Conservation (phyloP, 2,329 filamentous ascomycete genomes). For the Talaromyces rugulosus region DNA sequence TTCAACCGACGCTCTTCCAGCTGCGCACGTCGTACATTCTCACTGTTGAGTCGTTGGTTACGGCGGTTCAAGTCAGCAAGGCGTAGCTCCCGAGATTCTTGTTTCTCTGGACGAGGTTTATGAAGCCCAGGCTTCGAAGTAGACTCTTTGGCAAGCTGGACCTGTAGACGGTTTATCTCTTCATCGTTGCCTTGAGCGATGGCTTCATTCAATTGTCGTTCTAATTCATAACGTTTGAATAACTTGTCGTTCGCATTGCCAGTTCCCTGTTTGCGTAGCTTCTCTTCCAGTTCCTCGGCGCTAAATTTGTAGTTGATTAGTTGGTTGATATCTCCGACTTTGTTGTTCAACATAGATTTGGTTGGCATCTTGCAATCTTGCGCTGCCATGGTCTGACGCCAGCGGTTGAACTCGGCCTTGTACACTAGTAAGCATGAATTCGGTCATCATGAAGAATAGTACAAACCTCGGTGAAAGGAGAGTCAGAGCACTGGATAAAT, state of each 20-base stretch:
- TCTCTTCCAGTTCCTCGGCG: constrained; percentile 73
- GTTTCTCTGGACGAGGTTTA: constrained; percentile 52
- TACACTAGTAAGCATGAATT: constrained; percentile 1
- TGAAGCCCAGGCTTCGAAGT: constrained; percentile 62
- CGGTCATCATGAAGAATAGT: neutral
- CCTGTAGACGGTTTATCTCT: constrained; percentile 45
- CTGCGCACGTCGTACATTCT: constrained; percentile 86
- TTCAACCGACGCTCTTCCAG: constrained; percentile 69
- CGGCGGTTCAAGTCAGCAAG: constrained; percentile 77
- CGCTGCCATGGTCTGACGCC: constrained; percentile 67
- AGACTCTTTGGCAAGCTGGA: constrained; percentile 43
- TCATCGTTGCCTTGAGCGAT: constrained; percentile 60
- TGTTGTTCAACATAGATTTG: constrained; percentile 63
- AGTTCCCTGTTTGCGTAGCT: constrained; percentile 66
- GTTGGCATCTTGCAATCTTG: constrained; percentile 72
- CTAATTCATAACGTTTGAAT: constrained; percentile 64
- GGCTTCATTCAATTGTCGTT: constrained; percentile 63
- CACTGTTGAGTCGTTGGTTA: constrained; percentile 79
- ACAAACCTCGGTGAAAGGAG: constrained; percentile 73
- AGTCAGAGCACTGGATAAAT: constrained; percentile 86
- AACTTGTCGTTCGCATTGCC: constrained; percentile 64
- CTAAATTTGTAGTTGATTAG: constrained; percentile 79
- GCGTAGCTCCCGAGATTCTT: constrained; percentile 67
- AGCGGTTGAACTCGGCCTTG: constrained; percentile 75
- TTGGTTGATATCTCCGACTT: constrained; percentile 74